Evolutionary conservation across 768 basidiomycete species (phyloP).

Genomic region (Chlorophyllum brunneum): DNA sequence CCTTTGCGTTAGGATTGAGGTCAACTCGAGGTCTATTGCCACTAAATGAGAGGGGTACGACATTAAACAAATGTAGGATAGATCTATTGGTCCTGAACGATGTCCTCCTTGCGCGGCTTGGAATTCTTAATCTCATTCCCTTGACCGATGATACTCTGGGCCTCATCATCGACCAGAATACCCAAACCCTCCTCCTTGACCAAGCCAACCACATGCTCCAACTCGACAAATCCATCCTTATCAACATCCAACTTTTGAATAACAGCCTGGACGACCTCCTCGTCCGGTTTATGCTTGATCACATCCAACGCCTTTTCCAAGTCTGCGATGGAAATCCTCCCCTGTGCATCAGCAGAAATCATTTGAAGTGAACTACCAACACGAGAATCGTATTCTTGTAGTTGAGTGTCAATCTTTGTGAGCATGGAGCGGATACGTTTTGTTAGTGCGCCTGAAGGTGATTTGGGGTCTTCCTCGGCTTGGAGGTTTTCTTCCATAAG

Average conservation of each 20-base stretch:
- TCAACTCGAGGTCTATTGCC: background rate
- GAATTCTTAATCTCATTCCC: conserved; percentile 77
- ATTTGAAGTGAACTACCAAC: conserved; percentile 83
- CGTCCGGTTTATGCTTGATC: conserved; percentile 90
- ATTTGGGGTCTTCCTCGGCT: conserved; percentile 83
- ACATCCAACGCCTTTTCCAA: conserved; percentile 87
- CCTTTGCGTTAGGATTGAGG: no score
- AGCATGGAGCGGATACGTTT: conserved; percentile 96
- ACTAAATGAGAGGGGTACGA: background rate
- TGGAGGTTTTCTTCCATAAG: conserved; percentile 94
- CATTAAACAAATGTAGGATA: conserved; percentile 5
- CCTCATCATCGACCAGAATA: conserved; percentile 82
- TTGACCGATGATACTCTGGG: conserved; percentile 77
- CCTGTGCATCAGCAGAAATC: conserved; percentile 82
- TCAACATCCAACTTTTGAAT: conserved; percentile 94
- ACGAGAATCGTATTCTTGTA: conserved; percentile 87
- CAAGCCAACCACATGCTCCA: conserved; percentile 89
- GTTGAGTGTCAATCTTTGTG: conserved; percentile 89
- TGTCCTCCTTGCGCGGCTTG: conserved; percentile 93
- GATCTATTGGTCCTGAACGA: conserved; percentile 64
- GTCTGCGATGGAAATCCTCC: conserved; percentile 85
- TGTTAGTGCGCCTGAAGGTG: conserved; percentile 82
- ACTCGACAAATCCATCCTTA: conserved; percentile 91
- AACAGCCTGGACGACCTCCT: conserved; percentile 82
- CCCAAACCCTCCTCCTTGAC: conserved; percentile 87